These are phyloP conservation scores for Handroanthus guayacan DNA, from an alignment of 257 asterid genomes.

Conservation along the genomic window DNA sequence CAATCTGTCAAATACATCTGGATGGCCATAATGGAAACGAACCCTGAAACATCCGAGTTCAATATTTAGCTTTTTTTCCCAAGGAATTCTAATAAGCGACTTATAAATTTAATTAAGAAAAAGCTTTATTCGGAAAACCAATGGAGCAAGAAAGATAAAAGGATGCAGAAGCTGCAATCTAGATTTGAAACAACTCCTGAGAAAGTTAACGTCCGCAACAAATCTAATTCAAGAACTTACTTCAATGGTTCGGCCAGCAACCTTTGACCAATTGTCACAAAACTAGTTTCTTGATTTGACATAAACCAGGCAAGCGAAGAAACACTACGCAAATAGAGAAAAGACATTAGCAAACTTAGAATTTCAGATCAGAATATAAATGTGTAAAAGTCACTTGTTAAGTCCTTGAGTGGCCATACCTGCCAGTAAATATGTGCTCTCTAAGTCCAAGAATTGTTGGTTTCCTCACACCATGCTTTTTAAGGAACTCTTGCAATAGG, in stretches of 20 bases:
- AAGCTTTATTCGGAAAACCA: conserved; percentile 19
- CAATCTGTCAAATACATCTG: conserved; percentile 91
- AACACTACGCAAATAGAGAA: conserved; percentile 63
- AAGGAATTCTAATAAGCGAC: neutral
- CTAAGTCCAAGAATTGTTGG: conserved; percentile 96
- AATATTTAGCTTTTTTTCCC: neutral
- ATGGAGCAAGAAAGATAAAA: neutral
- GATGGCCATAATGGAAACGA: conserved; percentile 99
- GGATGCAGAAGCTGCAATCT: conserved; percentile 26
- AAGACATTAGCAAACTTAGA: conserved; percentile 24
- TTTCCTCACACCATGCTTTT: conserved; percentile 81
- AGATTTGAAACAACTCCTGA: conserved; percentile 30
- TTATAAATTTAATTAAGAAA: neutral
- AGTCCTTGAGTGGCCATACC: conserved; percentile 51
- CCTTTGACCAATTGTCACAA: conserved; percentile 97
- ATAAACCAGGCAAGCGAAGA: conserved; percentile 99
- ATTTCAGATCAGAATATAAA: conserved; percentile 27
- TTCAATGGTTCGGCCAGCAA: conserved; percentile 93
- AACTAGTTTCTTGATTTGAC: conserved; percentile 92
- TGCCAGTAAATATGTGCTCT: conserved; percentile 97
- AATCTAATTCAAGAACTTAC: conserved; percentile 59
- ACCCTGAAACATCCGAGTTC: conserved; percentile 60
- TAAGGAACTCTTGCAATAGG: conserved; percentile 87
- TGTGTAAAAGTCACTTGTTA: conserved; percentile 15
- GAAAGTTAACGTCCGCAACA: conserved; percentile 11